Percentiles rank a stretch among this genome's conserved stretches.
These are phyloP conservation scores for Phytophthora fragariae DNA, from an alignment of 352 stramenopile genomes.

Conservation along the genomic window DNA sequence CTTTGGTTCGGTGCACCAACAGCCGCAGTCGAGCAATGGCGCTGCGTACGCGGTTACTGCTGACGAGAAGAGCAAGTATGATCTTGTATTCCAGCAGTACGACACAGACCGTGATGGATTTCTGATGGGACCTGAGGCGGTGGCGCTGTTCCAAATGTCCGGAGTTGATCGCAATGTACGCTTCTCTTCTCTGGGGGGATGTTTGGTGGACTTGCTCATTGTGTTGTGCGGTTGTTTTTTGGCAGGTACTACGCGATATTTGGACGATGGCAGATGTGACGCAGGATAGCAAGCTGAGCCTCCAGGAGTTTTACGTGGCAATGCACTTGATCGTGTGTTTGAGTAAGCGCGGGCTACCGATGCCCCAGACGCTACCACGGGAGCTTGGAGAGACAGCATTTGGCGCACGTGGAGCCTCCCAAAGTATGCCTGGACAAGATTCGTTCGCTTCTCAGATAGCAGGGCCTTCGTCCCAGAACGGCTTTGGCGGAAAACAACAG, in stretches of 20 bases:
- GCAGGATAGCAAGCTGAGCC: conserved; percentile 93
- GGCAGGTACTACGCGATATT: conserved; percentile 83
- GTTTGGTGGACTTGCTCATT: neutral
- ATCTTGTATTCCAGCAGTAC: conserved; percentile 93
- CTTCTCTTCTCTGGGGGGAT: neutral
- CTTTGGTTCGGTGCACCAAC: conserved; percentile 25
- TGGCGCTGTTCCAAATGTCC: conserved; percentile 94
- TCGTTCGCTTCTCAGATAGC: conserved; percentile 22
- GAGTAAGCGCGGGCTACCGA: conserved; percentile 86
- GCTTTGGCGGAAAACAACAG: conserved; percentile 18
- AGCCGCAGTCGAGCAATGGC: conserved; percentile 3
- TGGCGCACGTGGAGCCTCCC: conserved; percentile 22
- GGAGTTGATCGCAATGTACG: conserved; percentile 89
- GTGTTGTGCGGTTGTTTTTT: neutral
- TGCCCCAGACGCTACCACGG: conserved; percentile 74
- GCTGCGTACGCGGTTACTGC: conserved; percentile 85
- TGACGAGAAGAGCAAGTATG: conserved; percentile 91
- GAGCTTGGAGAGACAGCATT: conserved; percentile 78
- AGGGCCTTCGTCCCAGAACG: conserved; percentile 30
- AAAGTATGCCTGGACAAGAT: conserved; percentile 16
- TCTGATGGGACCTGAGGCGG: conserved; percentile 89
- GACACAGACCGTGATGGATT: conserved; percentile 92
- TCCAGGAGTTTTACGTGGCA: conserved; percentile 94
- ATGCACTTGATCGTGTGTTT: conserved; percentile 98
- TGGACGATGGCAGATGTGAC: conserved; percentile 93